phyloP scores from a whole-genome alignment of 495 filamentous ascomycete species.

The Peziza echinospora region DNA sequence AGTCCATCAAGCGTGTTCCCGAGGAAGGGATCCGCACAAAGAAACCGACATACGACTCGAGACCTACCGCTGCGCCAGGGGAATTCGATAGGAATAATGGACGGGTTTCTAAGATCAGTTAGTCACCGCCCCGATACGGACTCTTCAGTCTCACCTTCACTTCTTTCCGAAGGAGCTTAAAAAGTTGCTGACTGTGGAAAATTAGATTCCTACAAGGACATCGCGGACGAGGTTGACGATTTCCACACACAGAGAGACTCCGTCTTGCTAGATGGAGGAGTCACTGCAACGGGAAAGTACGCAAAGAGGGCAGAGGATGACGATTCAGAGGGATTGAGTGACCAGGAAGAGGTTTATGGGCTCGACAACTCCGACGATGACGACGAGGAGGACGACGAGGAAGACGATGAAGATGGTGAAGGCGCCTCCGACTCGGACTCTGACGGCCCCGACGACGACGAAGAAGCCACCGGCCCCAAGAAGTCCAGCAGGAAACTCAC shows the following conservation, averaged over 20 bases:
- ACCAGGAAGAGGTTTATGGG: neutral
- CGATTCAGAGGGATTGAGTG: neutral
- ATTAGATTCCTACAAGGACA: neutral
- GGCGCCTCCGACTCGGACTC: neutral
- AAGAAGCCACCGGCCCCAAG: neutral
- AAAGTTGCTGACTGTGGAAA: neutral
- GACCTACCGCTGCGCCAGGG: too few relatives aligned
- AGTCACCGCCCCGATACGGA: too few relatives aligned
- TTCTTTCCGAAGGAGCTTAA: too few relatives aligned
- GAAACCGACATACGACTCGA: too few relatives aligned
- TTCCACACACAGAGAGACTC: neutral
- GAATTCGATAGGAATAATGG: too few relatives aligned
- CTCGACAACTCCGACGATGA: conserved; percentile 11
- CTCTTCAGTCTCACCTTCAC: too few relatives aligned
- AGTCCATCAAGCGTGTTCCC: too few relatives aligned
- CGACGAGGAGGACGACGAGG: conserved; percentile 3
- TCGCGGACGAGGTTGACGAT: neutral
- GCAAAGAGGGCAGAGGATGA: neutral
- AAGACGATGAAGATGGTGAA: neutral
- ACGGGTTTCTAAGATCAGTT: too few relatives aligned
- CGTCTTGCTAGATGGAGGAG: neutral
- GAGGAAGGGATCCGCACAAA: too few relatives aligned
- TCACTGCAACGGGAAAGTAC: neutral
- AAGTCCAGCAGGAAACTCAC: neutral
- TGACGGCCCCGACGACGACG: neutral